Percentiles rank a stretch among this genome's conserved stretches.
Evolutionary conservation across 441 rosid species (phyloP).

Genomic region (Bocquillonia castaneifolia): DNA sequence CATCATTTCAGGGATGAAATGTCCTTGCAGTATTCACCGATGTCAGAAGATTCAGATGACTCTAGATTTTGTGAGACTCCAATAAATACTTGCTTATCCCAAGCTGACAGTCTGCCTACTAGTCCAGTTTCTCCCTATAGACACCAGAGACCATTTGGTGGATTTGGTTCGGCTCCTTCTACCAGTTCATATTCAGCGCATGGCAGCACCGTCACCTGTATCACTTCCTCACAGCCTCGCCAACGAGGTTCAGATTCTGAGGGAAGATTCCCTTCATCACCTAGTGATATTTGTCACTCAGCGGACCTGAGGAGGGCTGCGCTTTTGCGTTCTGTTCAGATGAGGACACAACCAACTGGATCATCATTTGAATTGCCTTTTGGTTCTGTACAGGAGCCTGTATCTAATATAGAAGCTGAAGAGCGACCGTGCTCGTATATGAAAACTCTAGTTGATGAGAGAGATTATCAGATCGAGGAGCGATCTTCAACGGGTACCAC

Average conservation of each 20-base stretch:
- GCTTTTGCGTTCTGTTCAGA: conserved; percentile 82
- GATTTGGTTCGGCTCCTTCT: conserved; percentile 37
- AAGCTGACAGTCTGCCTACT: conserved; percentile 60
- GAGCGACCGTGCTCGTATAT: conserved; percentile 53
- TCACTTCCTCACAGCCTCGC: conserved; percentile 47
- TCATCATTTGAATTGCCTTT: conserved; percentile 39
- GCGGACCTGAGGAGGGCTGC: conserved; percentile 90
- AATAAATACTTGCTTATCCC: conserved; percentile 46
- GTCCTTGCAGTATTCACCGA: conserved; percentile 84
- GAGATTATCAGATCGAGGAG: conserved; percentile 52
- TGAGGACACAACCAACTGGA: conserved; percentile 72
- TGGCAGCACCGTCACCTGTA: conserved; percentile 27
- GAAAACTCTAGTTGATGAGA: conserved; percentile 58
- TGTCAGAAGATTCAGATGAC: conserved; percentile 89
- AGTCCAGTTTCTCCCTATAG: conserved; percentile 89
- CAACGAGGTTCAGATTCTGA: conserved; percentile 83
- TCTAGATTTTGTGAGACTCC: conserved; percentile 56
- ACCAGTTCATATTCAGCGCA: conserved; percentile 34
- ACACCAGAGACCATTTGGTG: conserved; percentile 49
- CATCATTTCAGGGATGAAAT: conserved; percentile 65
- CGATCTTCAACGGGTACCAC: conserved; percentile 42
- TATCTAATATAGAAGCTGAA: conserved; percentile 46
- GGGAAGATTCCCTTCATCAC: conserved; percentile 89
- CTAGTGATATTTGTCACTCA: conserved; percentile 94
- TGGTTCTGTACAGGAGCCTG: conserved; percentile 43